phyloP scores from a whole-genome alignment of 345 rosid genomes.

The Eucalyptus albens region DNA sequence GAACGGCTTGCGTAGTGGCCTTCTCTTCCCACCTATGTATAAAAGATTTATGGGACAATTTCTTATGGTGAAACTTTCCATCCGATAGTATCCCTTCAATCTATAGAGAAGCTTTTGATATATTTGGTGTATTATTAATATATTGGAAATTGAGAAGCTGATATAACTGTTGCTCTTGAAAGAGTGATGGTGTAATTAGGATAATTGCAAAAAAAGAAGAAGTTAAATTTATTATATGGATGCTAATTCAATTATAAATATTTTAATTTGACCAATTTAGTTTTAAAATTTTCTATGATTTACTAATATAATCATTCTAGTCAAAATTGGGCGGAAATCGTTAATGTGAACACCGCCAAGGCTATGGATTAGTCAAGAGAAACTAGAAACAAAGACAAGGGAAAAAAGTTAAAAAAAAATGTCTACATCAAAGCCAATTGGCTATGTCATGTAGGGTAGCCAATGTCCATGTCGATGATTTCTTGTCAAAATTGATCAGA shows the following conservation, averaged over 20 bases:
- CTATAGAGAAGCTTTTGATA: neutral
- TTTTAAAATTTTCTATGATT: neutral
- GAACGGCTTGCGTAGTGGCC: neutral
- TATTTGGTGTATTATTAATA: neutral
- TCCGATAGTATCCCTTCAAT: neutral
- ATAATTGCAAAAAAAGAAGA: neutral
- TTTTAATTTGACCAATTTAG: neutral
- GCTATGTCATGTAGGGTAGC: neutral
- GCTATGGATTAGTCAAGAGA: neutral
- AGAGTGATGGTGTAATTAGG: neutral
- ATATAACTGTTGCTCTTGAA: neutral
- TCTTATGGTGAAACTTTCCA: neutral
- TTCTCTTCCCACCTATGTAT: neutral
- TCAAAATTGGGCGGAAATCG: rapidly evolving
- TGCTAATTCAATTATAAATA: neutral
- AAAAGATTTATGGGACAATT: neutral
- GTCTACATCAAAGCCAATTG: neutral
- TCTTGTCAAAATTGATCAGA: rapidly evolving
- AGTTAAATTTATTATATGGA: neutral
- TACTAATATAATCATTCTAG: neutral
- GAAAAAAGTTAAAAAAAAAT: neutral
- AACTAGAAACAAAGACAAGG: neutral
- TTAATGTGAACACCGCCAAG: neutral
- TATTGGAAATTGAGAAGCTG: neutral
- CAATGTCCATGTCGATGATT: neutral